Percentiles rank a stretch among this genome's conserved stretches.
Evolutionary conservation across 108 stramenopile genomes (phyloP).

Genomic region (Cyclotella cryptica): DNA sequence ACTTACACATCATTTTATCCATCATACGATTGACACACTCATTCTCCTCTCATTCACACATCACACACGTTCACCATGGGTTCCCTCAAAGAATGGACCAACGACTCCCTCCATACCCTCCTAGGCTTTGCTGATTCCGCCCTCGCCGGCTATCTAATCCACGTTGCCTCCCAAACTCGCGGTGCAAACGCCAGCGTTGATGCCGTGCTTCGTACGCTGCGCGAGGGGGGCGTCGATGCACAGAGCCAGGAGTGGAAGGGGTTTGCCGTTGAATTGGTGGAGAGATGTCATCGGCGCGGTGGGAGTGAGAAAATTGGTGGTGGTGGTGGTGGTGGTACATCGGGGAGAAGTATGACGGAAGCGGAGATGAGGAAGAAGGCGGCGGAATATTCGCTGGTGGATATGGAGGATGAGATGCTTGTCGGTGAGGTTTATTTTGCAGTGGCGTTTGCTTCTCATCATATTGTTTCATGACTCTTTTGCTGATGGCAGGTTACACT

Average conservation of each 20-base stretch:
- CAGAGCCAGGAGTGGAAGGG: slow-evolving; percentile 27
- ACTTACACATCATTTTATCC: no score
- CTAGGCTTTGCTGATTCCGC: slow-evolving; percentile 83
- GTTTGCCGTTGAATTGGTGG: slow-evolving; percentile 59
- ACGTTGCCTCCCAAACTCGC: slow-evolving; percentile 56
- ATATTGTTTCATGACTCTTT: background rate
- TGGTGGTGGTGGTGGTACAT: background rate
- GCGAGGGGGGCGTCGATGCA: slow-evolving; percentile 62
- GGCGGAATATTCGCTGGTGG: slow-evolving; percentile 43
- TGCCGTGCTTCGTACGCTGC: slow-evolving; percentile 54
- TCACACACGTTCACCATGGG: background rate
- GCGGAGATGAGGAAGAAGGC: slow-evolving; percentile 53
- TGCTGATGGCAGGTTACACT: no score
- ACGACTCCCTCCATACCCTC: slow-evolving; percentile 76
- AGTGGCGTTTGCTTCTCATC: background rate
- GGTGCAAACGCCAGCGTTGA: background rate
- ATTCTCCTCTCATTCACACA: no score
- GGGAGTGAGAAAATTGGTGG: slow-evolving; percentile 2
- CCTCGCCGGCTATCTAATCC: slow-evolving; percentile 71
- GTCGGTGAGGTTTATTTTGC: background rate
- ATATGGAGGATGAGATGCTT: slow-evolving; percentile 35
- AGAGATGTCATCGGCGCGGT: slow-evolving; percentile 19
- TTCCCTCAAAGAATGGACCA: slow-evolving; percentile 6
- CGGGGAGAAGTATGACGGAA: slow-evolving; percentile 4
- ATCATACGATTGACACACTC: no score